Evolutionary conservation across 768 basidiomycete species (phyloP).

Genomic region (Tubosaeta sp.): DNA sequence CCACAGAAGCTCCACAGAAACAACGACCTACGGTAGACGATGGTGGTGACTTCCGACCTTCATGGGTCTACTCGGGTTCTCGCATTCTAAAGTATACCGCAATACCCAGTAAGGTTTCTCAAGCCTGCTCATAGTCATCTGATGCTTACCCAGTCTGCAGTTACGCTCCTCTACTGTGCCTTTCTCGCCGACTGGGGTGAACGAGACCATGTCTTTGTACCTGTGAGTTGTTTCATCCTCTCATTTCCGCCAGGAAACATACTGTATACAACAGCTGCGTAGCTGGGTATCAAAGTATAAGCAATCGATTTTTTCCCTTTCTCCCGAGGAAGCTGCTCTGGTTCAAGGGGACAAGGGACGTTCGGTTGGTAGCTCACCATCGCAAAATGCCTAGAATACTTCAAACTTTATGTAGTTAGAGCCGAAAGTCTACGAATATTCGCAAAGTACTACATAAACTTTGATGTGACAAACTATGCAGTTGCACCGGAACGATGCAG

Average conservation of each 20-base stretch:
- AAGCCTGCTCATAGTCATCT: neutral
- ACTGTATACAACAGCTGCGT: constrained; percentile 39
- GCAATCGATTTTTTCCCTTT: constrained; percentile 52
- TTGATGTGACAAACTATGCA: constrained; percentile 73
- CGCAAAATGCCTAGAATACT: neutral
- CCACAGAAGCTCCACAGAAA: constrained; percentile 11
- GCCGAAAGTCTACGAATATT: too few species aligned
- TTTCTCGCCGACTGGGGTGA: constrained; percentile 68
- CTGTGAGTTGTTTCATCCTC: constrained; percentile 39
- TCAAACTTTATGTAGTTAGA: neutral
- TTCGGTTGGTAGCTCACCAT: neutral
- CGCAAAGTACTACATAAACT: constrained; percentile 37
- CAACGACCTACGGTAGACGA: constrained; percentile 16
- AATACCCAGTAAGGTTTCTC: constrained; percentile 48
- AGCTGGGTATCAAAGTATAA: constrained; percentile 52
- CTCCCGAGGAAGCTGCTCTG: constrained; percentile 47
- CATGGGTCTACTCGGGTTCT: constrained; percentile 55
- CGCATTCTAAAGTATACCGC: constrained; percentile 49
- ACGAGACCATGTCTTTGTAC: constrained; percentile 66
- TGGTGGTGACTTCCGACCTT: constrained; percentile 48
- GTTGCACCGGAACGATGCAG: constrained; percentile 61
- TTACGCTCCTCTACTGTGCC: constrained; percentile 49
- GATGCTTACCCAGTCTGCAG: constrained; percentile 30
- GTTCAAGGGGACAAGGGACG: constrained; percentile 9
- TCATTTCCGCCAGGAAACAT: neutral